Conservation (phyloP, 2,329 filamentous ascomycete species). For the Penicillium glabrum region DNA sequence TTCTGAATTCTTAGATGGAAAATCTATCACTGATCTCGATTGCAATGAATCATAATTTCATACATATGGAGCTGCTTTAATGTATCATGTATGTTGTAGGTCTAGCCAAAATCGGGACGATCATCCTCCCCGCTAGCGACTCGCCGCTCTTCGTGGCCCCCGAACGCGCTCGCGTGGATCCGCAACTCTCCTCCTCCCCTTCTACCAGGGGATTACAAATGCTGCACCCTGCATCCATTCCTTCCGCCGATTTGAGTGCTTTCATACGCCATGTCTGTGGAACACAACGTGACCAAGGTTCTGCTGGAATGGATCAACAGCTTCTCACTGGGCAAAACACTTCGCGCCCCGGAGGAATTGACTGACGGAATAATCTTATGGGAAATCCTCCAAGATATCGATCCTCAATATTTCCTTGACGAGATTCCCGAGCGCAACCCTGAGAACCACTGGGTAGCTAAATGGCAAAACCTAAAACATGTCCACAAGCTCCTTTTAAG, state of each 20-base stretch:
- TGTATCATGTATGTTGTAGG: neutral
- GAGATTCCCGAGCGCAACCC: conserved; percentile 47
- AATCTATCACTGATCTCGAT: neutral
- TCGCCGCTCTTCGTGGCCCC: conserved; percentile 10
- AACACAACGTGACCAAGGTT: conserved; percentile 46
- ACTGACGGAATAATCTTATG: conserved; percentile 48
- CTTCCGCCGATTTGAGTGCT: conserved; percentile 4
- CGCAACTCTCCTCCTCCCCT: conserved; percentile 12
- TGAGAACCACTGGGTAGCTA: conserved; percentile 48
- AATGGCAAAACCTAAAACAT: conserved; percentile 51
- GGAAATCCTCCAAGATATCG: conserved; percentile 51
- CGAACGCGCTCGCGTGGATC: conserved; percentile 27
- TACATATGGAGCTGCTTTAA: no score
- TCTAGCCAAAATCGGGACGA: conserved; percentile 2
- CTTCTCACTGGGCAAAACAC: conserved; percentile 44
- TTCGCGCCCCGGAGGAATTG: conserved; percentile 42
- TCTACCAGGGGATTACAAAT: conserved; percentile 13
- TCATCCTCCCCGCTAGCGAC: conserved; percentile 22
- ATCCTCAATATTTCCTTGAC: conserved; percentile 49
- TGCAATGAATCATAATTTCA: neutral
- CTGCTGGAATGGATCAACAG: conserved; percentile 51
- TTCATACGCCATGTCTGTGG: conserved; percentile 40
- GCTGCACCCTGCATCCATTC: conserved; percentile 12
- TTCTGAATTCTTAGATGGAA: neutral
- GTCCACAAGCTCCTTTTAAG: conserved; percentile 47